Evolutionary conservation across 2,329 filamentous ascomycete species (phyloP).

Genomic region (Cercospora zeina): DNA sequence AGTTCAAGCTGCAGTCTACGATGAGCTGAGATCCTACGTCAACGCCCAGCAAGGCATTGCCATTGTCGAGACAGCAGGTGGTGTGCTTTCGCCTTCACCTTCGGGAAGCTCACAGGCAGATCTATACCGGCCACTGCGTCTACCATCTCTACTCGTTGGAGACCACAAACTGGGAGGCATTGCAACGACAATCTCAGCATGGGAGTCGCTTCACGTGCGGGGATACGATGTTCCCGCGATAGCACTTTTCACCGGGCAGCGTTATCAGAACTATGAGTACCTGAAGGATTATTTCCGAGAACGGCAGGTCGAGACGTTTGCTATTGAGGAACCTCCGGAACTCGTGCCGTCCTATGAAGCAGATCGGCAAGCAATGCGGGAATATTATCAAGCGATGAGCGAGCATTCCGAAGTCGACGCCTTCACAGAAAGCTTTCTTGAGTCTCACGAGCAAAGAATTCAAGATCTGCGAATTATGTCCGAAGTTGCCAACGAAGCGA

Average conservation of each 20-base stretch:
- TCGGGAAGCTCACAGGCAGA: conserved; percentile 77
- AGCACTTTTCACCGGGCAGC: conserved; percentile 65
- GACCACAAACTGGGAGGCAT: conserved; percentile 78
- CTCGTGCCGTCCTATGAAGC: conserved; percentile 44
- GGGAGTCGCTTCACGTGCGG: conserved; percentile 73
- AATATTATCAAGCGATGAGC: conserved; percentile 62
- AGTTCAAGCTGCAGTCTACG: conserved; percentile 46
- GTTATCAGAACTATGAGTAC: conserved; percentile 69
- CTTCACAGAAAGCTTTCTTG: conserved; percentile 55
- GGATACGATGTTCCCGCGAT: conserved; percentile 75
- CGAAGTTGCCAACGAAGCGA: conserved; percentile 59
- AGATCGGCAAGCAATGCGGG: conserved; percentile 59
- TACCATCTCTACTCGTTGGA: conserved; percentile 72
- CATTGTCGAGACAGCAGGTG: conserved; percentile 78
- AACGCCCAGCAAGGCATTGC: conserved; percentile 56
- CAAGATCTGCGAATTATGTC: conserved; percentile 62
- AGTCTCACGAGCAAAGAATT: conserved; percentile 59
- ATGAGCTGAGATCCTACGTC: conserved; percentile 47
- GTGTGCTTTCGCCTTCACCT: conserved; percentile 75
- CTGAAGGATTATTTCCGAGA: conserved; percentile 66
- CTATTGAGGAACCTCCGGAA: conserved; percentile 61
- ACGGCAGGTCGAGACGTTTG: conserved; percentile 58
- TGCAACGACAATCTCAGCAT: conserved; percentile 75
- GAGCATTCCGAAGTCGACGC: conserved; percentile 44
- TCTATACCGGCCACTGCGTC: conserved; percentile 70